These are phyloP conservation scores for Lichtheimia ramosa DNA, from an alignment of 371 early-diverging fungal species.

Conservation along the genomic window DNA sequence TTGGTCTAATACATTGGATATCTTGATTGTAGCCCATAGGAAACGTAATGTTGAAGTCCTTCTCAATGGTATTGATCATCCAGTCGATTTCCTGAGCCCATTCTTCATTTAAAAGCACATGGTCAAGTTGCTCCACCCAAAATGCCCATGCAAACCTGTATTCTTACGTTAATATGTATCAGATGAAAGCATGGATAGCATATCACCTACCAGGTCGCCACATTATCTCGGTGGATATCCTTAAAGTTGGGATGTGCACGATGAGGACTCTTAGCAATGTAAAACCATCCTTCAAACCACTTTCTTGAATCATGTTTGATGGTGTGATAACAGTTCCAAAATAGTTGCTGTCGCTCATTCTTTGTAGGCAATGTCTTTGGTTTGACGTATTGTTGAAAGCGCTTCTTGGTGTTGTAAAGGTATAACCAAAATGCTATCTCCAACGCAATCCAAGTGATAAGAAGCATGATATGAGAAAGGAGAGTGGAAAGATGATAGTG, in stretches of 20 bases:
- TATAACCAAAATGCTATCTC: slow-evolving; percentile 38
- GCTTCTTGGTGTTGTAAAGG: slow-evolving; percentile 24
- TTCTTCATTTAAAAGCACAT: slow-evolving; percentile 25
- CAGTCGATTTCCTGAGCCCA: slow-evolving; percentile 47
- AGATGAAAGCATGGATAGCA: background rate
- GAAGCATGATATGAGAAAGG: background rate
- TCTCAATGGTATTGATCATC: slow-evolving; percentile 49
- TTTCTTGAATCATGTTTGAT: slow-evolving; percentile 25
- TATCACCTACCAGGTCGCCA: slow-evolving; percentile 45
- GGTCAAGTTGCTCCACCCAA: slow-evolving; percentile 48
- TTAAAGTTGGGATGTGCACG: slow-evolving; percentile 34
- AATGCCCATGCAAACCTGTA: slow-evolving; percentile 57
- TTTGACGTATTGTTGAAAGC: slow-evolving; percentile 25
- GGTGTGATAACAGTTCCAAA: slow-evolving; percentile 45
- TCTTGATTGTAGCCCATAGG: slow-evolving; percentile 52
- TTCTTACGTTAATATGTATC: background rate
- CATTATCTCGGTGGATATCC: slow-evolving; percentile 47
- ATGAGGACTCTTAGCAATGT: slow-evolving; percentile 28
- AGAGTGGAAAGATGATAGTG: too few relatives aligned
- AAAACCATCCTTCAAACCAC: slow-evolving; percentile 60
- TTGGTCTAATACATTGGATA: slow-evolving; percentile 56
- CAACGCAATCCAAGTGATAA: slow-evolving; percentile 1
- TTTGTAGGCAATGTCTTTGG: slow-evolving; percentile 17
- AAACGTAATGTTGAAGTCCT: slow-evolving; percentile 38
- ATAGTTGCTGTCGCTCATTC: slow-evolving; percentile 33